Percentiles rank a stretch among this genome's conserved stretches.
Conservation (phyloP, 1,284 basidiomycete genomes). For the Moesziomyces sp. region DNA sequence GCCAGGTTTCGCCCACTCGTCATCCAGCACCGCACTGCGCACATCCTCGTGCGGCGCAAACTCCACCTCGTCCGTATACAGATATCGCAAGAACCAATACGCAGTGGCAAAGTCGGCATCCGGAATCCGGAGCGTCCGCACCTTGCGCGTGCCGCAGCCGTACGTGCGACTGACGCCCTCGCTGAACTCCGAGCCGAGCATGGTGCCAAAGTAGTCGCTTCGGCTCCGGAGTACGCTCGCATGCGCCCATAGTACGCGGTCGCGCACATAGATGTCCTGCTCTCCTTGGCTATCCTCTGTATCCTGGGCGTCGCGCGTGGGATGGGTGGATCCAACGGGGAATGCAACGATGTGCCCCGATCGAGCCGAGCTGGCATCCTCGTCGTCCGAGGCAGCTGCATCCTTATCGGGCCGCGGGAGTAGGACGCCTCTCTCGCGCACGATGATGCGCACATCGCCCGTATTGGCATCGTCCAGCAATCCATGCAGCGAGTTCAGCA, state of each 20-base stretch:
- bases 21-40: conserved; percentile 52
- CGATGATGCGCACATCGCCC: conserved; percentile 62
- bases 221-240: conserved; percentile 70
- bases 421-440: conserved; percentile 58
- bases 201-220: conserved; percentile 83
- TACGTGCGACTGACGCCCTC: conserved; percentile 48
- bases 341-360: conserved; percentile 21
- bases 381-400: conserved; percentile 12
- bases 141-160: conserved; percentile 29
- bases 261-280: conserved; percentile 55
- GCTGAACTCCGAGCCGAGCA: conserved; percentile 76
- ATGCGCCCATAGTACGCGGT: conserved; percentile 79
- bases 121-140: conserved; percentile 76
- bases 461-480: conserved; percentile 61
- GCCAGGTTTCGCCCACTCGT: conserved; percentile 53
- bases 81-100: conserved; percentile 83
- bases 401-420: background rate
- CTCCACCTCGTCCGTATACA: conserved; percentile 76
- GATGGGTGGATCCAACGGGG: conserved; percentile 26
- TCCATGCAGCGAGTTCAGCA: conserved; percentile 49
- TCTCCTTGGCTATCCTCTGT: conserved; percentile 11
- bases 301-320: conserved; percentile 12
- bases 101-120: conserved; percentile 84
- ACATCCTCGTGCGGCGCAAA: conserved; percentile 63
- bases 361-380: background rate